These are phyloP conservation scores for Boletus subparvulus DNA, from an alignment of 768 basidiomycete genomes.

Conservation along the genomic window DNA sequence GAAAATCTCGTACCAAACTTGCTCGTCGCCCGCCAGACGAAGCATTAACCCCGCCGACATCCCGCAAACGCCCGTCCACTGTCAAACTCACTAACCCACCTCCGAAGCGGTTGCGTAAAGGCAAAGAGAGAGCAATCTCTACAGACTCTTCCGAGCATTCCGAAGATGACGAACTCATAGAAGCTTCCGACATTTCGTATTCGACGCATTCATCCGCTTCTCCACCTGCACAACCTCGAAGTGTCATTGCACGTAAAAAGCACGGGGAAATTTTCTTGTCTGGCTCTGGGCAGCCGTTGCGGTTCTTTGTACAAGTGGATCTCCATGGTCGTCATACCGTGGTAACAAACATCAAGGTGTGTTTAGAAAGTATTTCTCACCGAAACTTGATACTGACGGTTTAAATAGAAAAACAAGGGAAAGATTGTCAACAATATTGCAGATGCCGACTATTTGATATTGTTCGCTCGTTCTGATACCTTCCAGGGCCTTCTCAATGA, in stretches of 20 bases:
- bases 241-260: conserved; percentile 18
- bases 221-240: conserved; percentile 11
- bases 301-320: conserved; percentile 71
- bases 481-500: conserved; percentile 48
- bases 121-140: conserved; percentile 26
- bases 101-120: conserved; percentile 27
- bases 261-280: conserved; percentile 44
- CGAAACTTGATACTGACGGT: not conserved
- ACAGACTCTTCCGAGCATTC: conserved; percentile 18
- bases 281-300: conserved; percentile 41
- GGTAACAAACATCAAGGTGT: conserved; percentile 61
- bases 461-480: conserved; percentile 50
- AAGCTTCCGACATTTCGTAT: conserved; percentile 8
- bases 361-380: conserved; percentile 7
- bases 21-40: conserved; percentile 8
- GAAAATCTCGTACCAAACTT: conserved; percentile 4
- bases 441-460: conserved; percentile 60
- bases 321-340: conserved; percentile 51
- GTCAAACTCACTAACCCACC: conserved; percentile 19
- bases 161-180: conserved; percentile 14
- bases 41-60: conserved; percentile 5
- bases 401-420: conserved; percentile 62
- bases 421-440: conserved; percentile 51
- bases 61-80: conserved; percentile 24
- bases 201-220: conserved; percentile 16